Conservation (phyloP, 139 green algal genomes). For the Coelastrella sp. region DNA sequence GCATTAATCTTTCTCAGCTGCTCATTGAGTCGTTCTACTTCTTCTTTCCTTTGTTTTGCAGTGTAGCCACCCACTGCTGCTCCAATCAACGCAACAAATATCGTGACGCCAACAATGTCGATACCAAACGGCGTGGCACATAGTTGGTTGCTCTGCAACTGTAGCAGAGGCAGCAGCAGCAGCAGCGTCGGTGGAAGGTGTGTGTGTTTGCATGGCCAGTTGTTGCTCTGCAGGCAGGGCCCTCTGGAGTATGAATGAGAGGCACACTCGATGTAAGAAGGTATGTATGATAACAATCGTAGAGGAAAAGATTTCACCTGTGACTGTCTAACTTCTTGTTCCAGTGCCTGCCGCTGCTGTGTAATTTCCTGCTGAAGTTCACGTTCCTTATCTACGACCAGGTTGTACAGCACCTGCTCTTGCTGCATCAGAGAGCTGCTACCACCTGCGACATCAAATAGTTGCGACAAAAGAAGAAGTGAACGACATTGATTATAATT, state of each 20-base stretch:
- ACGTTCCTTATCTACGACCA: constrained; percentile 76
- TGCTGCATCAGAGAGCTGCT: constrained; percentile 76
- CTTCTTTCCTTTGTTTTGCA: constrained; percentile 83
- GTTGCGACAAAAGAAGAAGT: background rate
- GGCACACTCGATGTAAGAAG: background rate
- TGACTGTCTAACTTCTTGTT: constrained; percentile 59
- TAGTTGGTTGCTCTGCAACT: constrained; percentile 60
- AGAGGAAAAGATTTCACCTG: constrained; percentile 59
- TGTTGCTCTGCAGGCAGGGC: background rate
- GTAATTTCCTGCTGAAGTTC: constrained; percentile 56
- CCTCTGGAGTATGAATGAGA: no score
- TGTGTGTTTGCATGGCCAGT: background rate
- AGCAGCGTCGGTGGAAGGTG: background rate
- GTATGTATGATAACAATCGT: background rate
- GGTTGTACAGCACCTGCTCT: constrained; percentile 73
- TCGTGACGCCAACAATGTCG: constrained; percentile 95
- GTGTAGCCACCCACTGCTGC: constrained; percentile 65
- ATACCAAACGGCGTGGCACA: constrained; percentile 96
- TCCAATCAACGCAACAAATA: constrained; percentile 83
- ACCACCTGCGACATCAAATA: background rate
- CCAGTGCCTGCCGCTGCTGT: constrained; percentile 54
- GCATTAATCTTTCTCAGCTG: constrained; percentile 93
- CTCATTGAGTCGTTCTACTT: constrained; percentile 92
- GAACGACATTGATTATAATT: background rate
- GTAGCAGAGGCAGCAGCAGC: background rate